Base-by-base conservation (phyloP, 805 yeast species). In the Candida morakotiae region DNA sequence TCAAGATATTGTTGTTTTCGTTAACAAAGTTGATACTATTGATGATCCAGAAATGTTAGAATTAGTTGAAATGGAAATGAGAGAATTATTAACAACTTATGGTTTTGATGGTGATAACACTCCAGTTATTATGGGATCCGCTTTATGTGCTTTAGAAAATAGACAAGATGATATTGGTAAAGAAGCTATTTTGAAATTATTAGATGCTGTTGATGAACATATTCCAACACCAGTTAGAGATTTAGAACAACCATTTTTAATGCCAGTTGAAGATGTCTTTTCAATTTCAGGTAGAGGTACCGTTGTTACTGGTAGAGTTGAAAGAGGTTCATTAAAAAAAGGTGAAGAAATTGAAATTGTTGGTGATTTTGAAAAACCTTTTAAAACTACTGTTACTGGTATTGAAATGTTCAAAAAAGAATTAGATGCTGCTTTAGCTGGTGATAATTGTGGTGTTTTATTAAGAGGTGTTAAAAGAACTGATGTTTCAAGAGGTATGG, bases 201-300 rank as follows among this genome's bases (percentile, higher is more conserved):
- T 93, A 71, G 87, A 80, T 43, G 95, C 96, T 49, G 88, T 93
- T 52, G 99, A 93, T 64, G 88, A 80, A 62, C 74, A 82, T 72
- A 88, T 93, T 49, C 98, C 98, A 61, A 89, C 97, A 46, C 99
- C 99, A 52, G 71, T 69, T 53, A 88, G 99, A 76, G 97, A 93
- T 63, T 77, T 91, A 54, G 97, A 88, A 55, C 87, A 88, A 70
- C 89, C 97, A 51, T 93, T 93, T 79, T 71, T 93, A 69, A 81
- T 93, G 85, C 97, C 98, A 47, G 81, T 93, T 53, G 98, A 93
- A 76, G 96, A 87, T 58, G 89, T 88, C 46, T 93, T 91, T 79
- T 87, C 98, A 42, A 93, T 93, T 53, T 87, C 98, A 31, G 99
- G 99, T 71, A 91, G 98, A 81, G 98, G 98, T 73, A 93, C 98